Evolutionary conservation across 2,329 filamentous ascomycete species (phyloP).

Genomic region (Hypocreales sp.): DNA sequence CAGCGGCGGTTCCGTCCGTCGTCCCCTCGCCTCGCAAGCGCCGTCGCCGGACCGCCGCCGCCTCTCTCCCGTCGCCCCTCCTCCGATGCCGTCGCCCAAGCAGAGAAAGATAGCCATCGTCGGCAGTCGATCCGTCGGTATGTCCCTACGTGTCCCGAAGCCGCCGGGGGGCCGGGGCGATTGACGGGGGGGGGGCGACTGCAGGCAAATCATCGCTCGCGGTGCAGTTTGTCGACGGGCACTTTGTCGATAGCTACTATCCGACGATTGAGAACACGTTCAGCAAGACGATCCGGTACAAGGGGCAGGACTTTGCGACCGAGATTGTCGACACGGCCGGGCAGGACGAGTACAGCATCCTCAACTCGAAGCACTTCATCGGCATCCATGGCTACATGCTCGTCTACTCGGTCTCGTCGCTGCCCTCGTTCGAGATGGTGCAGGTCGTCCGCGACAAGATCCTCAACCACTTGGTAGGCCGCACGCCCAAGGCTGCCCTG

Average conservation of each 20-base stretch:
- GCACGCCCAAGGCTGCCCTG: background rate
- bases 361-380: conserved; percentile 98
- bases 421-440: conserved; percentile 95
- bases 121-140: conserved; percentile 73
- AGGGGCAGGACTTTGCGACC: conserved; percentile 83
- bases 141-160: conserved; percentile 13
- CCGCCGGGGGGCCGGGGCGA: background rate
- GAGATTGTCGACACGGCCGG: conserved; percentile 98
- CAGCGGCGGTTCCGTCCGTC: too few relatives aligned
- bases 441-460: conserved; percentile 95
- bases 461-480: conserved; percentile 77
- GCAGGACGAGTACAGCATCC: conserved; percentile 96
- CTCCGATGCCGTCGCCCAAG: conserved; percentile 54
- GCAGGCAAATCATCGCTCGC: conserved; percentile 94
- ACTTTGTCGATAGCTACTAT: conserved; percentile 98
- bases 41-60: too few relatives aligned
- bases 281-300: conserved; percentile 85
- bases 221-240: conserved; percentile 91
- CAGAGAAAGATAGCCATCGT: conserved; percentile 94
- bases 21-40: too few relatives aligned
- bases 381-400: conserved; percentile 98
- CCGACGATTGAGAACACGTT: conserved; percentile 99
- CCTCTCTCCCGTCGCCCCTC: background rate
- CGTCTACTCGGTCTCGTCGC: conserved; percentile 91
- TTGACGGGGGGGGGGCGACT: background rate